Evolutionary conservation across 2,329 filamentous ascomycete species (phyloP), one percentile per base, ranked within the genome.

Genomic region (Thelonectria olida): DNA sequence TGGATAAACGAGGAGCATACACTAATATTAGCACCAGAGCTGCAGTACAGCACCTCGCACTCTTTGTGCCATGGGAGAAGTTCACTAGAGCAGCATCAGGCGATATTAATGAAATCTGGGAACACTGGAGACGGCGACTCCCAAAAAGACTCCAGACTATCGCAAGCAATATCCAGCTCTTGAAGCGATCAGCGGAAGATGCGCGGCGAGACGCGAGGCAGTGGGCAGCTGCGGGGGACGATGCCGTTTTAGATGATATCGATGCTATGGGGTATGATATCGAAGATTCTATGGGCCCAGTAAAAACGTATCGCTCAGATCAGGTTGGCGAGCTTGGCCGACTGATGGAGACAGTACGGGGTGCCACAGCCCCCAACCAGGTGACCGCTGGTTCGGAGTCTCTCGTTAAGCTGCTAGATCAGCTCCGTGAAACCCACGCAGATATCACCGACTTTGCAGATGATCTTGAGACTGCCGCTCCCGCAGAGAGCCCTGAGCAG

Each of bases 91-190:
- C 10, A 23, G 5, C 38, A 7, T 47, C 28, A 4, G 51, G 27
- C 3, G 41, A 54, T 17, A 54, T 45, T 12, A 47, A 47, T 12
- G 20, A 34, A 9, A 36, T 45, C 27, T 53, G 41, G 20, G 20
- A 19, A 31, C 13, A 17, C 1, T 27, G 12, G 10, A 53, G 12
- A 25, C 41, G 19, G 20, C 17, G 20, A 49, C 17, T 48, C 7
- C 34, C 49, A 4, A 41, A 12, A 22, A 27, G 50, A 36, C 25
- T 59, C 15, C 34, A 42, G 2, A 48, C n/a, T 20, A 39, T 54
- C 5, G 42, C 42, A 39, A 22, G 31, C 7, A 54, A 54, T 7
- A 54, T 60, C 20, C 36, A 60, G 27, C 44, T 54, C n/a, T 23
- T 60, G 12, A 42, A 50, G 36, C 31, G 41, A 53, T n/a, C n/a